These are phyloP conservation scores for Torulaspora gathmanii DNA, from an alignment of 805 yeast species.

Conservation along the genomic window DNA sequence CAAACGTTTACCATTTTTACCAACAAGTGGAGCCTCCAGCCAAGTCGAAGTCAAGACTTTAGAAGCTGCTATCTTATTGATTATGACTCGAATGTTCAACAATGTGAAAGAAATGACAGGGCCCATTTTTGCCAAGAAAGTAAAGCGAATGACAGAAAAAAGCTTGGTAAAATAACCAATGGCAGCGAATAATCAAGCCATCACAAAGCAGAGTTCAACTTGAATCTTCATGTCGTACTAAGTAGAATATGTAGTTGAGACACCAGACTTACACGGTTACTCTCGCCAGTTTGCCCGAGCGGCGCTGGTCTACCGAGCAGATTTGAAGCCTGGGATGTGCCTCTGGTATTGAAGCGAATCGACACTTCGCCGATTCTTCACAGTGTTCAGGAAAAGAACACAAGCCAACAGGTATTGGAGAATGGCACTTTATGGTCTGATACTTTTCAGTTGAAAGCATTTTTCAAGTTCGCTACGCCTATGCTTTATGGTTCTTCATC, in stretches of 20 bases:
- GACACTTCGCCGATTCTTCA: no score
- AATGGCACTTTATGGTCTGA: not conserved
- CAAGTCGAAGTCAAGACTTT: not conserved
- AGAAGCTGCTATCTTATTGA: not conserved
- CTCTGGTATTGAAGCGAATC: no score
- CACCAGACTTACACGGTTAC: no score
- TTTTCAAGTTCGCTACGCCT: not conserved
- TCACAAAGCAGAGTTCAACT: no score
- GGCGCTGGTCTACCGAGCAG: no score
- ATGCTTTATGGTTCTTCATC: conserved; percentile 18
- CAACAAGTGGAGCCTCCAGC: not conserved
- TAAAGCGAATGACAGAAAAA: not conserved
- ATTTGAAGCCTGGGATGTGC: no score
- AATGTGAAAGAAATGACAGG: not conserved
- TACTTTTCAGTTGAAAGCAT: not conserved
- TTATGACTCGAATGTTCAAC: not conserved
- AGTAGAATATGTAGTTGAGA: no score
- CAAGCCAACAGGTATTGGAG: no score
- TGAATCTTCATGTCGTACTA: no score
- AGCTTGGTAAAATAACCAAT: not conserved
- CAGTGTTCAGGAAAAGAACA: no score
- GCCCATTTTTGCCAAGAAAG: not conserved
- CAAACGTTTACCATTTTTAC: conserved; percentile 5
- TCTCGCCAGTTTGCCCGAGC: no score
- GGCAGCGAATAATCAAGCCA: not conserved